phyloP scores from a whole-genome alignment of 129 eudicot species.

The Sambucus nigra region DNA sequence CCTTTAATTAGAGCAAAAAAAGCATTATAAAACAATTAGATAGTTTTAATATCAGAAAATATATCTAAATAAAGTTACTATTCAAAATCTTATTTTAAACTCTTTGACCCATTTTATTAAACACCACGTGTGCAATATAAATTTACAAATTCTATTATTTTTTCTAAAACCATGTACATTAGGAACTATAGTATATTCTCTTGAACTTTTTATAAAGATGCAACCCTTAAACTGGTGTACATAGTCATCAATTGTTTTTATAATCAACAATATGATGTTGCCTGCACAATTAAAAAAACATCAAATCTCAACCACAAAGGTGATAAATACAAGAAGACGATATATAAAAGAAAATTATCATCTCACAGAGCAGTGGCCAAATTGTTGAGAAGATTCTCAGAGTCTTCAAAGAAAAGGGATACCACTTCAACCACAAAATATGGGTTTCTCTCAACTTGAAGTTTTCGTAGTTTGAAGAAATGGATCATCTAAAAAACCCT shows the following conservation, averaged over 20 bases:
- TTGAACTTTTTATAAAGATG: too few relatives aligned
- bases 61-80: too few relatives aligned
- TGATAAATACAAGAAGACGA: background rate
- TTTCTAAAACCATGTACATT: too few relatives aligned
- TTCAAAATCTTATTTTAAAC: too few relatives aligned
- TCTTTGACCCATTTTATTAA: too few relatives aligned
- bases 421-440: conserved; percentile 76
- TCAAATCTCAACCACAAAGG: background rate
- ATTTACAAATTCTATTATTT: too few relatives aligned
- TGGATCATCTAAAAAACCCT: conserved; percentile 76
- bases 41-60: too few relatives aligned
- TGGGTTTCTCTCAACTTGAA: conserved; percentile 79
- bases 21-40: too few relatives aligned
- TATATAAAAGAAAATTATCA: background rate
- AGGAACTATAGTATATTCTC: too few relatives aligned
- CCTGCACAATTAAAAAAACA: conserved; percentile 24
- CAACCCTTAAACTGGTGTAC: conserved; percentile 93
- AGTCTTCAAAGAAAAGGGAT: conserved; percentile 75
- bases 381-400: conserved; percentile 71
- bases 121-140: too few relatives aligned
- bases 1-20: too few relatives aligned
- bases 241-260: conserved; percentile 70
- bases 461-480: conserved; percentile 53
- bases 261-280: conserved; percentile 66
- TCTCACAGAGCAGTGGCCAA: conserved; percentile 61